Evolutionary conservation across 176 grass and related monocot species (phyloP), one percentile per base, ranked within the genome.

Genomic region (Rhynchospora breviuscula): DNA sequence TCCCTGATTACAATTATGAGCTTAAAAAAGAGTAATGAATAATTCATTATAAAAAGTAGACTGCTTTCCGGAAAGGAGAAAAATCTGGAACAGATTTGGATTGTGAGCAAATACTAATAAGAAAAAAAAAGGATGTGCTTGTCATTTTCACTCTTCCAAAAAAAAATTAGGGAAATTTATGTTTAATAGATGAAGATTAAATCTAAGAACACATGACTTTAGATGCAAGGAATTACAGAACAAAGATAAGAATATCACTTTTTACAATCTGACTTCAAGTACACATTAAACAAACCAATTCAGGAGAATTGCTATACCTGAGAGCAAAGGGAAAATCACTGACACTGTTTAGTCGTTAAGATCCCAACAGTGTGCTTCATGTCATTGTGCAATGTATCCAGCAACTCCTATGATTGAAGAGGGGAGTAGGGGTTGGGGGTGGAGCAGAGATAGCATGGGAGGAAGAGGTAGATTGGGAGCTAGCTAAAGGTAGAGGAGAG

Each of bases 241-340:
- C 23, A 57, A 78, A 78, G 49, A 17, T 78, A 78, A 78, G 51
- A 18, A 78, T 57, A 78, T 17, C 26, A 78, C 46, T 82, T 82
- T 82, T 14, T 82, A 68, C 62, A 82, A 59, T 6, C 77, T n/a
- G 51, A 59, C 12, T 40, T 59, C 29, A 59, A 79, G 18, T 56
- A 59, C 54, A 80, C n/a, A 61, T 78, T 33, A 82, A 82, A 48
- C 62, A 81, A 60, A 80, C 56, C 80, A 31, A 65, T 10, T n/a
- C 46, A 78, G n/a, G n/a, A n/a, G n/a, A n/a, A n/a, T n/a, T n/a
- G n/a, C n/a, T n/a, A n/a, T n/a, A n/a, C n/a, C n/a, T n/a, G n/a
- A n/a, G n/a, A n/a, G n/a, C n/a, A n/a, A n/a, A n/a, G n/a, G n/a
- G n/a, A n/a, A n/a, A n/a, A n/a, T n/a, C n/a, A n/a, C n/a, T n/a